Evolutionary conservation across 441 rosid species (phyloP).

Genomic region (Pelargonium citronellum): DNA sequence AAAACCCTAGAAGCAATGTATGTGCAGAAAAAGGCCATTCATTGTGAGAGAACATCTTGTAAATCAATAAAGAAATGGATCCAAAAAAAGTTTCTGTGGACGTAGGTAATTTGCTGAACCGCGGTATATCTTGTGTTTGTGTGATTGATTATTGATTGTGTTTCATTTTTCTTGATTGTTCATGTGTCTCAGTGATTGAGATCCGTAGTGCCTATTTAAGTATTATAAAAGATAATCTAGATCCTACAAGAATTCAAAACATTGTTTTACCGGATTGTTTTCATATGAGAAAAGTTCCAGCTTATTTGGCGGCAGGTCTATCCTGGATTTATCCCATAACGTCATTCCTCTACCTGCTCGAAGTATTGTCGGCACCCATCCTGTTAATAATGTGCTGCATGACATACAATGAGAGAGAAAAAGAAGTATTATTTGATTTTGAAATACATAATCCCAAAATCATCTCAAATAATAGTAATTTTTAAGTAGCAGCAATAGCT

Average conservation of each 20-base stretch:
- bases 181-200: too few relatives aligned
- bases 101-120: too few relatives aligned
- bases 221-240: not conserved
- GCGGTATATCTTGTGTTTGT: too few relatives aligned
- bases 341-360: conserved; percentile 86
- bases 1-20: too few relatives aligned
- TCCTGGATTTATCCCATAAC: conserved; percentile 61
- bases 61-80: too few relatives aligned
- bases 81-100: too few relatives aligned
- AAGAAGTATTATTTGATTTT: not conserved
- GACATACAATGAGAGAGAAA: not conserved
- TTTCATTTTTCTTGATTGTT: too few relatives aligned
- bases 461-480: not conserved
- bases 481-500: not conserved
- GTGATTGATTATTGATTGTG: too few relatives aligned
- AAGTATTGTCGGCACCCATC: conserved; percentile 84
- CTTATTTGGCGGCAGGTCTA: conserved; percentile 47
- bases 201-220: not conserved
- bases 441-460: not conserved
- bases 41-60: too few relatives aligned
- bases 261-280: conserved; percentile 52
- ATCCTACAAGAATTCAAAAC: not conserved
- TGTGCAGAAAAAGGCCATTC: too few relatives aligned
- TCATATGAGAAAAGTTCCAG: conserved; percentile 74
- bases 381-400: conserved; percentile 66